Conservation (phyloP, 306 rosid genomes). For the Trichosanthes truncata region DNA sequence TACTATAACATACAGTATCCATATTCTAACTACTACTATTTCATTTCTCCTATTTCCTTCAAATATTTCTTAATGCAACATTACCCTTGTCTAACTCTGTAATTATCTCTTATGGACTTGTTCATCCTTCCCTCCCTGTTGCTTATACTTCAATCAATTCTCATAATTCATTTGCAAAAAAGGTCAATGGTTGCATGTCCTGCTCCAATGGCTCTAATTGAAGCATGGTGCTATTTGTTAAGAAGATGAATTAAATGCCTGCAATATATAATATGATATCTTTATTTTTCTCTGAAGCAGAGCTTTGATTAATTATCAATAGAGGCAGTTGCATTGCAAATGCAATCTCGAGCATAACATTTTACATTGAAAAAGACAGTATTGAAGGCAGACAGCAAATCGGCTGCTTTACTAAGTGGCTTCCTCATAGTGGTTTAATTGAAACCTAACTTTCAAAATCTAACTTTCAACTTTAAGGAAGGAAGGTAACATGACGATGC, state of each 20-base stretch:
- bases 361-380: background rate
- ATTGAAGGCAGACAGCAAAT: background rate
- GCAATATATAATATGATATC: background rate
- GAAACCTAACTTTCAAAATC: slow-evolving; percentile 25
- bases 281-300: background rate
- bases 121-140: background rate
- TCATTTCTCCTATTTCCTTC: background rate
- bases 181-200: background rate
- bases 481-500: no score
- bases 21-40: background rate
- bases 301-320: background rate
- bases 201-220: background rate
- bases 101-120: background rate
- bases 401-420: background rate
- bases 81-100: no score
- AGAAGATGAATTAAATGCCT: background rate
- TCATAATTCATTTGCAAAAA: background rate
- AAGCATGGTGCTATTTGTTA: background rate
- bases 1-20: background rate
- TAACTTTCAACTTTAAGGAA: no score
- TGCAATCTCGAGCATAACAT: background rate
- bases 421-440: slow-evolving; percentile 17
- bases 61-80: background rate
- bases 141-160: background rate
- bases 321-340: background rate